Evolutionary conservation across 352 stramenopile species (phyloP).

Genomic region (Globisporangium yorkense): DNA sequence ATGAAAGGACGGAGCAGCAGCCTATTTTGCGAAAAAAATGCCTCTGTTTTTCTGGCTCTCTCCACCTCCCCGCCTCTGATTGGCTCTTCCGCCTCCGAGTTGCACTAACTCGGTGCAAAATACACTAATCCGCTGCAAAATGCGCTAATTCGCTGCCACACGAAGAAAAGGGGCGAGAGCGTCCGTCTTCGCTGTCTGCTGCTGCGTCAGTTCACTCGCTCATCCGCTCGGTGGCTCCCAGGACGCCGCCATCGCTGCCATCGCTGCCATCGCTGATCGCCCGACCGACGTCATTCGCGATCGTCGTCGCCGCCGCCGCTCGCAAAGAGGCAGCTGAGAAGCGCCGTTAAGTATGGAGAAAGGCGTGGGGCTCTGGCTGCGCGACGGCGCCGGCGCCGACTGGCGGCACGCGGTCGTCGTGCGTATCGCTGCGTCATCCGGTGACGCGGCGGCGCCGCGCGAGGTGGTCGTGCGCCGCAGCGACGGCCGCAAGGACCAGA

Average conservation of each 20-base stretch:
- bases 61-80: not conserved
- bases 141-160: not conserved
- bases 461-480: constrained; percentile 47
- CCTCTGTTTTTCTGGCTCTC: constrained; percentile 10
- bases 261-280: no score
- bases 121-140: not conserved
- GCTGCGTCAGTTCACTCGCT: constrained; percentile 6
- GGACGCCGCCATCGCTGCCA: not conserved
- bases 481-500: constrained; percentile 43
- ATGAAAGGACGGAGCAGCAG: no score
- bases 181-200: not conserved
- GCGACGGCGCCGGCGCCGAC: constrained; percentile 54
- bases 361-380: constrained; percentile 72
- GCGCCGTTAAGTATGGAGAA: constrained; percentile 53
- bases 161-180: not conserved
- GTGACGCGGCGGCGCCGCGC: constrained; percentile 14
- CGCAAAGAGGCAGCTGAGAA: no score
- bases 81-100: not conserved
- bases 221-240: not conserved
- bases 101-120: not conserved
- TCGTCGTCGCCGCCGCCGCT: not conserved
- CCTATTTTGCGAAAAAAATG: not conserved
- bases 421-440: constrained; percentile 19
- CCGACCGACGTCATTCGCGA: not conserved
- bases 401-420: constrained; percentile 65